Percentiles rank a stretch among this genome's conserved stretches.
phyloP scores from a whole-genome alignment of 768 basidiomycete genomes.

The Kwoniella pini region DNA sequence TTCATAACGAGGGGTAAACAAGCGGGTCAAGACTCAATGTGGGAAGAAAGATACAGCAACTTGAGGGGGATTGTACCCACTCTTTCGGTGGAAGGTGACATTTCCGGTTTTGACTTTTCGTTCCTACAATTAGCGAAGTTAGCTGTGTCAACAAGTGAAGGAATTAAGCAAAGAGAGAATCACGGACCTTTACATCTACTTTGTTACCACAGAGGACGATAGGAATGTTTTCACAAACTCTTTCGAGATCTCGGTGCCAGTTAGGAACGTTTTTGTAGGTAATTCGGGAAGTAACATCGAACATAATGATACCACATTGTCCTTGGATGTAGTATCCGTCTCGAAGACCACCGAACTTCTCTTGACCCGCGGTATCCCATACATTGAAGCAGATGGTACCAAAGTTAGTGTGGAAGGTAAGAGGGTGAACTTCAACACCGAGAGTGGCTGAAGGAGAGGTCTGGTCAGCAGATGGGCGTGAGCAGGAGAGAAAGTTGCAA shows the following conservation, averaged over 20 bases:
- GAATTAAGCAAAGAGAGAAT: not conserved
- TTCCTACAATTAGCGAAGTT: slow-evolving; percentile 63
- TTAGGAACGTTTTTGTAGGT: slow-evolving; percentile 99
- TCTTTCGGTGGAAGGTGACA: slow-evolving; percentile 99
- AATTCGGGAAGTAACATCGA: slow-evolving; percentile 97
- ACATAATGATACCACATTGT: slow-evolving; percentile 99
- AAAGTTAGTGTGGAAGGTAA: slow-evolving; percentile 95
- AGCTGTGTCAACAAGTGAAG: not conserved
- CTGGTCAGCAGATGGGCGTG: not conserved
- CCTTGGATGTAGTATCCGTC: slow-evolving; percentile 65
- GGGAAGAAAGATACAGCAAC: too few species aligned
- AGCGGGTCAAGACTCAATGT: too few species aligned
- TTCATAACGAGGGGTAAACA: too few species aligned
- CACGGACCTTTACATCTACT: slow-evolving; percentile 92
- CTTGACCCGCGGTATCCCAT: slow-evolving; percentile 99
- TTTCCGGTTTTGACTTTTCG: slow-evolving; percentile 99
- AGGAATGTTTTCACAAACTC: slow-evolving; percentile 99
- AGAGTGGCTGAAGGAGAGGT: slow-evolving; percentile 71
- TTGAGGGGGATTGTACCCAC: slow-evolving; percentile 19
- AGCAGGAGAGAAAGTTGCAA: not conserved
- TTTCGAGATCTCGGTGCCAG: slow-evolving; percentile 98
- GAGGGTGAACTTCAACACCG: slow-evolving; percentile 98
- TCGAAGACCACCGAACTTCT: slow-evolving; percentile 98
- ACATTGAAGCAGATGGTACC: slow-evolving; percentile 99
- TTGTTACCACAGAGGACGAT: slow-evolving; percentile 99